Base-by-base conservation (phyloP, 2,329 filamentous ascomycete genomes). In the Fulvia fulva region DNA sequence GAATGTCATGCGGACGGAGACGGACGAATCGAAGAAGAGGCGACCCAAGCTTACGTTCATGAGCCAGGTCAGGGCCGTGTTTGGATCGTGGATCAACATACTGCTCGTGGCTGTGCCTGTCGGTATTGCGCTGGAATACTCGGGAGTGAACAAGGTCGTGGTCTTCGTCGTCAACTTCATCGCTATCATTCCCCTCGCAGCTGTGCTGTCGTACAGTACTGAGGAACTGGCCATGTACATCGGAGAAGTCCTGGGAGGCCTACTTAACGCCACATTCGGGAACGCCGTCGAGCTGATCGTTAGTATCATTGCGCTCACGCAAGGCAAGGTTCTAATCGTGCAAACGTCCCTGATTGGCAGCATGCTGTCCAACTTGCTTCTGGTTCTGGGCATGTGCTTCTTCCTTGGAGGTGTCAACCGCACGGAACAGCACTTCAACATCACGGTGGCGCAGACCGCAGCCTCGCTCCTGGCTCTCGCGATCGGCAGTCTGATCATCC, bases 371-470 rank as follows among this genome's bases (percentile, higher is more conserved):
- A 97, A 97, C 71, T 75, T 97, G 58, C 82, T 96, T 3, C 83
- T 96, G 14, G 90, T 96, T 53, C 79, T 96, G 79, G 92, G 91
- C 56, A 95, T 92, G 85, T 94, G 87, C 72, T 97, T 95, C 80
- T 94, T 96, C 78, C 87, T 90, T 60, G 91, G 90, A 51, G 91
- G 91, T 3, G 73, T 95, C 65, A 87, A 88, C 59, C 85, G 92
- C 26, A 70, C 83, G 26, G 89, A 95, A 71, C 93, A 97, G 73
- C 87, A 85, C 73, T 97, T 97, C 82, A 96, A 97, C 78, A 85
- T 89, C 32, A 93, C 90, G 0, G 91, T 97, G 6, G 92, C 92
- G 0, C 91, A 96, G 73, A 96, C 92, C 0, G 90, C 91, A 3
- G 87, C 91, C 14, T 91, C 88, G 68, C 77, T 96, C 53, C 82